Percentiles rank a stretch among this genome's conserved stretches.
Conservation (phyloP, 768 basidiomycete species). For the Serendipita sp. region DNA sequence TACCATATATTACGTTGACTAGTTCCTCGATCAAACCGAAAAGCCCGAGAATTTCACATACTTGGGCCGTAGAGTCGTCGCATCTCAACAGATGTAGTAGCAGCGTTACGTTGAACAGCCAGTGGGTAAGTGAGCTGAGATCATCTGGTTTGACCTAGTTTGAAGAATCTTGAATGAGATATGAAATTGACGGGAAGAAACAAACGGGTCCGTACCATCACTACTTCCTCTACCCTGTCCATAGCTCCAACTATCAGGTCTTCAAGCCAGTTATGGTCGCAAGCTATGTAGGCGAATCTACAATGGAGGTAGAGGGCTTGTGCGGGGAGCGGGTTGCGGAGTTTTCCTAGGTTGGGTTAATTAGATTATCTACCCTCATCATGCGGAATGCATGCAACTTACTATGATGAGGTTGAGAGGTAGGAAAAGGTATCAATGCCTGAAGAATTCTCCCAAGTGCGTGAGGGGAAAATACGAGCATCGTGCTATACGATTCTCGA, state of each 20-base stretch:
- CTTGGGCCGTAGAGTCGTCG: constrained; percentile 59
- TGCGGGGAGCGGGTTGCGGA: constrained; percentile 72
- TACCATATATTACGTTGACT: constrained; percentile 88
- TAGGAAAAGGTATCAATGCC: constrained; percentile 60
- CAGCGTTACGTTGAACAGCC: constrained; percentile 82
- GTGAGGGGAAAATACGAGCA: constrained; percentile 85
- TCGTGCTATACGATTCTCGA: constrained; percentile 57
- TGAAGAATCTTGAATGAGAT: background rate
- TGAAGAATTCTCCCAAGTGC: constrained; percentile 65
- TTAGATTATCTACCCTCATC: no score
- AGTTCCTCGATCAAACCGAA: constrained; percentile 82
- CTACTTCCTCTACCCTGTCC: constrained; percentile 79
- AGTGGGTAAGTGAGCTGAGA: constrained; percentile 74
- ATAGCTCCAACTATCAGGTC: constrained; percentile 84
- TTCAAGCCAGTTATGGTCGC: constrained; percentile 83
- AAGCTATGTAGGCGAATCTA: constrained; percentile 83
- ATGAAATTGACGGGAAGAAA: constrained; percentile 6
- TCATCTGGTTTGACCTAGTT: constrained; percentile 71
- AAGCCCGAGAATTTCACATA: constrained; percentile 71
- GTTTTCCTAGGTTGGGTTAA: constrained; percentile 10
- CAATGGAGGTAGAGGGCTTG: constrained; percentile 82
- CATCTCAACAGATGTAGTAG: constrained; percentile 87
- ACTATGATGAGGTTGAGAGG: constrained; percentile 28
- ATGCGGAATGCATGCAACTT: background rate
- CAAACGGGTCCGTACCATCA: constrained; percentile 53